Evolutionary conservation across 192 early-diverging fungal genomes (phyloP).

Genomic region (Oehlia diaphana): DNA sequence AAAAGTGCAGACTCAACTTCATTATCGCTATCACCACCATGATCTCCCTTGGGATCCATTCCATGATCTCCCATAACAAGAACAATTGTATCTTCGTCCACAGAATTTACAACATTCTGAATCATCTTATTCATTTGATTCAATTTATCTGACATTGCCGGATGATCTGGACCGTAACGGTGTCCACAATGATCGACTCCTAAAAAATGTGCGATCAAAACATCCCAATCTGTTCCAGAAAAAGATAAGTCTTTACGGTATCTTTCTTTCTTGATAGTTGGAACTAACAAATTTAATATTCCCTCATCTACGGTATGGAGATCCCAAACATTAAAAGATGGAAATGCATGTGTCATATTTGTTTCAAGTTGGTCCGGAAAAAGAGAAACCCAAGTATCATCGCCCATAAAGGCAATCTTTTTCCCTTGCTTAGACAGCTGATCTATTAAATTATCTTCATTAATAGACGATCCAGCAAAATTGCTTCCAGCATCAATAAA

Average conservation of each 20-base stretch:
- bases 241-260: not conserved
- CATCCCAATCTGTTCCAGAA: slow-evolving; percentile 61
- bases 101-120: slow-evolving; percentile 55
- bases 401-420: slow-evolving; percentile 82
- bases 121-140: slow-evolving; percentile 83
- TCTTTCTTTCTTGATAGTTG: slow-evolving; percentile 26
- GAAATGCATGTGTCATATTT: slow-evolving; percentile 58
- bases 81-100: slow-evolving; percentile 80
- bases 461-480: slow-evolving; percentile 71
- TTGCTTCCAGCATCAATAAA: slow-evolving; percentile 83
- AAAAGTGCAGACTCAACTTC: slow-evolving; percentile 88
- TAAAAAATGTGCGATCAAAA: slow-evolving; percentile 89
- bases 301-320: slow-evolving; percentile 93
- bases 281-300: slow-evolving; percentile 52
- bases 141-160: slow-evolving; percentile 84
- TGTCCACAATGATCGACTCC: slow-evolving; percentile 98
- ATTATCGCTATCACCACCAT: slow-evolving; percentile 91
- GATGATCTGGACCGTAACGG: slow-evolving; percentile 82
- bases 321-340: slow-evolving; percentile 81
- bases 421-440: slow-evolving; percentile 38
- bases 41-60: slow-evolving; percentile 94
- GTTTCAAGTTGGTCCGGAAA: slow-evolving; percentile 65
- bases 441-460: slow-evolving; percentile 75
- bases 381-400: slow-evolving; percentile 93
- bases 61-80: slow-evolving; percentile 97